Evolutionary conservation across 2,329 filamentous ascomycete genomes (phyloP).

Genomic region (Thelonectria blattea): DNA sequence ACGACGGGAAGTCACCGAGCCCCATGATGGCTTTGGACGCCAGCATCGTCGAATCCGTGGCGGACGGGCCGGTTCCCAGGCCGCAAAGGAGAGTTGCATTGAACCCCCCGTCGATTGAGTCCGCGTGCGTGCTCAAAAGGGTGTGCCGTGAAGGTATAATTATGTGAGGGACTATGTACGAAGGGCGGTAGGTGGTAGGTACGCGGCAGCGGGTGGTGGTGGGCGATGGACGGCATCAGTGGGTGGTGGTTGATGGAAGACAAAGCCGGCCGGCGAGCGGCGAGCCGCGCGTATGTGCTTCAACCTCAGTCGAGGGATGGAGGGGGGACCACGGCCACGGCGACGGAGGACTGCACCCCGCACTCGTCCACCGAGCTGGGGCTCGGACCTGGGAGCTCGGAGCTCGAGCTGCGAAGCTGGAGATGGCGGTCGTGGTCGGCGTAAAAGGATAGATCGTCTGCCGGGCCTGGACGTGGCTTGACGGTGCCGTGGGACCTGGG

Average conservation of each 20-base stretch:
- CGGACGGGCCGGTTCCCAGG: conserved; percentile 9
- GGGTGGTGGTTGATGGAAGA: conserved; percentile 2
- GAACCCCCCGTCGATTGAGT: not conserved
- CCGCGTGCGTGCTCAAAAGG: not conserved
- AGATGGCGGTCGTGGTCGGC: conserved; percentile 24
- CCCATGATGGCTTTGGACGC: conserved; percentile 16
- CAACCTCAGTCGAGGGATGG: not conserved
- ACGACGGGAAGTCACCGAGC: conserved; percentile 27
- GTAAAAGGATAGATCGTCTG: conserved; percentile 6
- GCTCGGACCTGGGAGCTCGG: conserved; percentile 29
- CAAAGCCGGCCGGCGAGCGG: conserved; percentile 23
- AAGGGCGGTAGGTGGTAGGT: conserved; percentile 1
- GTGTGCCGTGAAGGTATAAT: not conserved
- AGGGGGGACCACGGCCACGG: conserved; percentile 13
- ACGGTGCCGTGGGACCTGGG: conserved; percentile 11
- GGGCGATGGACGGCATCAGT: conserved; percentile 12
- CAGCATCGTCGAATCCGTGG: conserved; percentile 16
- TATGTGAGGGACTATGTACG: not conserved
- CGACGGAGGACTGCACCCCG: conserved; percentile 30
- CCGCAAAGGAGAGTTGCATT: not conserved
- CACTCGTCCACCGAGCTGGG: conserved; percentile 27
- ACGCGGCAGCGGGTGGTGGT: conserved; percentile 5
- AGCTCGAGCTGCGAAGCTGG: conserved; percentile 26
- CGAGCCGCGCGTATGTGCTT: conserved; percentile 22
- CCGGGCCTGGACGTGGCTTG: conserved; percentile 5